Conservation (phyloP, 2,329 filamentous ascomycete species). For the Beauveria sp. region DNA sequence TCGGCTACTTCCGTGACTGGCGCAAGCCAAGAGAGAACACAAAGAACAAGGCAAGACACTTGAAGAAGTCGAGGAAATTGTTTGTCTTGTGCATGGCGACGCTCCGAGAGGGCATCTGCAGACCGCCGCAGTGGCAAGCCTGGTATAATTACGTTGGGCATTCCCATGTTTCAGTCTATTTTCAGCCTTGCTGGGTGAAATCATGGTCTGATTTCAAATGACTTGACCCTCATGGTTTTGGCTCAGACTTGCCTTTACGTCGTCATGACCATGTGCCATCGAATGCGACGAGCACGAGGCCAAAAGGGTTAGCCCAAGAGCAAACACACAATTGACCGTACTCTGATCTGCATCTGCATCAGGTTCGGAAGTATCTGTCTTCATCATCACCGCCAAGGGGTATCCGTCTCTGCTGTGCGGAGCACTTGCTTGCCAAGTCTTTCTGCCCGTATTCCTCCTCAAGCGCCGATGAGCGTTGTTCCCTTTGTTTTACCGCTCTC, state of each 20-base stretch:
- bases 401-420: background rate
- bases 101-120: too few species aligned
- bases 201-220: background rate
- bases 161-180: background rate
- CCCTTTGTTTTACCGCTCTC: slow-evolving; percentile 62
- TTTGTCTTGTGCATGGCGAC: background rate
- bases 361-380: slow-evolving; percentile 68
- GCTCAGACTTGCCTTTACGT: slow-evolving; percentile 62
- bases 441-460: background rate
- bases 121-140: too few species aligned
- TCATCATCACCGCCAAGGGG: slow-evolving; percentile 55
- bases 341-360: slow-evolving; percentile 4
- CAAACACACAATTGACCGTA: slow-evolving; percentile 40
- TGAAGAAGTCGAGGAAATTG: background rate
- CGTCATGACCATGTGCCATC: slow-evolving; percentile 36
- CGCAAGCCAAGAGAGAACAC: background rate
- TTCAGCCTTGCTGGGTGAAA: background rate
- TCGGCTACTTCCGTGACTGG: background rate
- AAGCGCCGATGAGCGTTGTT: slow-evolving; percentile 46
- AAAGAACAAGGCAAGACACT: background rate
- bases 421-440: background rate
- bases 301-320: slow-evolving; percentile 37
- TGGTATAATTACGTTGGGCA: background rate
- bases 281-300: slow-evolving; percentile 18
- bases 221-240: slow-evolving; percentile 14